Evolutionary conservation across 768 basidiomycete genomes (phyloP), one percentile per base, ranked within the genome.

Genomic region (Goffeauzyma gilvescens): DNA sequence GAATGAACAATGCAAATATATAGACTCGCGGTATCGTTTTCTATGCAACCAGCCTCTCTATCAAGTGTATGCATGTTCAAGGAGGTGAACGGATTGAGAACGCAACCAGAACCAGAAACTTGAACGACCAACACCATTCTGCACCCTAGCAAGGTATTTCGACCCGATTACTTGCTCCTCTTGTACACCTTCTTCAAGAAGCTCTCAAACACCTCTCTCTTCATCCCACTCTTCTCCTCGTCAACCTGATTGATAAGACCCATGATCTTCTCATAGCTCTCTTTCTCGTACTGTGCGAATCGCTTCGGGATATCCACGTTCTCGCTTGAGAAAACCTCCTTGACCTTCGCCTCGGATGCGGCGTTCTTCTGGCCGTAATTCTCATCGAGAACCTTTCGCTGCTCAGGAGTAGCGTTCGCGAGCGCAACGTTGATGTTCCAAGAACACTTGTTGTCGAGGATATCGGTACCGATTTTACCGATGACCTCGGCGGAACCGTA

Each of bases 401-500:
- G 70, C 31, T 66, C 66, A 1, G 64, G 54, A 4, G 59, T 61
- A 22, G 65, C 68, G 41, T 57, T 47, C 41, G 59, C 48, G 45
- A 96, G 70, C 22, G 86, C 93, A 17, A 75, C 76, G 66, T 93
- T 95, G 63, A 96, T 71, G 53, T 79, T 78, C 93, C 90, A 98
- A 14, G 80, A 81, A 65, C 90, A 96, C 68, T 98, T 98, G 75
- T 95, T 95, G 66, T 98, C 90, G 45, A 95, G 64, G 56, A 98
- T 98, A 63, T 96, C 93, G 13, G 90, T 96, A 17, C 90, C 93
- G 46, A 98, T 76, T 68, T 98, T 96, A 35, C 90, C 90, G 39
- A 95, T 80, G 53, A 80, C 72, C 65, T 87, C 86, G 0, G 86
- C 84, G 6, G 81, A 74, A 4, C 79, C 86, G 15, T 81, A 78